These are phyloP conservation scores for Backusella parvicylindrica DNA, from an alignment of 192 early-diverging fungal genomes.

Conservation along the genomic window DNA sequence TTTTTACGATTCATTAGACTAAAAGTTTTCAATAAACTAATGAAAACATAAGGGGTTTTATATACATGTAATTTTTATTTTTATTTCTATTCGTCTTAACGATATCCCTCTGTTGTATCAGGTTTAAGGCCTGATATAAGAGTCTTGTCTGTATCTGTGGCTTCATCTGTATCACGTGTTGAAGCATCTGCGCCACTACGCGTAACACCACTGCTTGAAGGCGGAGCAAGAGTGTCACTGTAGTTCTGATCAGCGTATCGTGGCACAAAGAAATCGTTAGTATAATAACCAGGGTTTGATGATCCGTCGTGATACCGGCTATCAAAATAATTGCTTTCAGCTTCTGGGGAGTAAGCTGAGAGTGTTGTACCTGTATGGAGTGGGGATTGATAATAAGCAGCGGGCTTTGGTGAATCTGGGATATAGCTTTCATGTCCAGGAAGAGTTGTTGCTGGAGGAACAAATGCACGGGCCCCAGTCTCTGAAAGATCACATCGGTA, in stretches of 20 bases:
- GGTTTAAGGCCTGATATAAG: neutral
- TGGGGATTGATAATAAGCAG: conserved; percentile 2
- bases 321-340: neutral
- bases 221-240: neutral
- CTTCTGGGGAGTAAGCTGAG: neutral
- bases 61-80: neutral
- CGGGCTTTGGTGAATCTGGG: neutral
- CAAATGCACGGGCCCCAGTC: neutral
- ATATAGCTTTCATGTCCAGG: neutral
- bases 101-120: neutral
- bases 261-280: neutral
- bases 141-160: neutral
- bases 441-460: neutral
- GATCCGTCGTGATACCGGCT: neutral
- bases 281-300: neutral
- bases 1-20: neutral
- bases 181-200: neutral
- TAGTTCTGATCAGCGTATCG: neutral
- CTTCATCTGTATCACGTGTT: neutral
- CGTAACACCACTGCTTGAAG: neutral
- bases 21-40: neutral
- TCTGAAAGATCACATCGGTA: neutral
- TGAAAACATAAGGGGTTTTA: neutral
- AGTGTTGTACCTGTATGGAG: neutral
- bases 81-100: neutral